Percentiles rank a stretch among this genome's conserved stretches.
Conservation (phyloP, 306 rosid species). For the Gleditsia sinensis region DNA sequence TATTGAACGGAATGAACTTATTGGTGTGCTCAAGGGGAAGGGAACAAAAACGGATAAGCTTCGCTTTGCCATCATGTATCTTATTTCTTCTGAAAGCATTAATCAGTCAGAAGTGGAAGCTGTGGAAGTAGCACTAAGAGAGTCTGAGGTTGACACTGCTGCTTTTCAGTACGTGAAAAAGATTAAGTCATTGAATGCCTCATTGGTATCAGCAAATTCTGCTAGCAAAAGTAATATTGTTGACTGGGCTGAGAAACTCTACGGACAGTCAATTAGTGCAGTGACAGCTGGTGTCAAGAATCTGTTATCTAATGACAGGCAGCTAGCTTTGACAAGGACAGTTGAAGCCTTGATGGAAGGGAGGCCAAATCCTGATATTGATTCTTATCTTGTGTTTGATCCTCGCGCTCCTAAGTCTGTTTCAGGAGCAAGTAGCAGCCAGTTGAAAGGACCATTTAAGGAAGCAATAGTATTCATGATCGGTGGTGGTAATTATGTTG, state of each 20-base stretch:
- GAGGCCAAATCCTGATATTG: conserved; percentile 85
- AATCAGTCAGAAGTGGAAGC: conserved; percentile 77
- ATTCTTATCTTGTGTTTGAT: conserved; percentile 69
- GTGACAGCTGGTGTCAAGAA: conserved; percentile 95
- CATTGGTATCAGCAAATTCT: conserved; percentile 74
- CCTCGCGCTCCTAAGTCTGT: conserved; percentile 84
- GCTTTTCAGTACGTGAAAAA: conserved; percentile 94
- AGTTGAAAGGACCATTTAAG: conserved; percentile 84
- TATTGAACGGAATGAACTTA: conserved; percentile 71
- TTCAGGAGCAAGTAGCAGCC: conserved; percentile 67
- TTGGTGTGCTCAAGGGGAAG: conserved; percentile 70
- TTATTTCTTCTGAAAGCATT: conserved; percentile 75
- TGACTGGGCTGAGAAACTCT: conserved; percentile 94
- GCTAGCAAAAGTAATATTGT: conserved; percentile 89
- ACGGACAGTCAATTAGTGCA: conserved; percentile 83
- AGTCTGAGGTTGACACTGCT: conserved; percentile 74
- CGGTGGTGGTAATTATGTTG: conserved; percentile 92
- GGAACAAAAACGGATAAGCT: conserved; percentile 90
- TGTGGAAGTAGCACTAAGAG: conserved; percentile 78
- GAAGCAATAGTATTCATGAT: conserved; percentile 91
- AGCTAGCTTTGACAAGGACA: conserved; percentile 83
- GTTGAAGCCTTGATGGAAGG: conserved; percentile 93
- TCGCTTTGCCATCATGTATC: conserved; percentile 82
- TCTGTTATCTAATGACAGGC: conserved; percentile 80
- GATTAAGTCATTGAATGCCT: conserved; percentile 77